These are phyloP conservation scores for Amniculicola lignicola DNA, from an alignment of 495 filamentous ascomycete species.

Conservation along the genomic window DNA sequence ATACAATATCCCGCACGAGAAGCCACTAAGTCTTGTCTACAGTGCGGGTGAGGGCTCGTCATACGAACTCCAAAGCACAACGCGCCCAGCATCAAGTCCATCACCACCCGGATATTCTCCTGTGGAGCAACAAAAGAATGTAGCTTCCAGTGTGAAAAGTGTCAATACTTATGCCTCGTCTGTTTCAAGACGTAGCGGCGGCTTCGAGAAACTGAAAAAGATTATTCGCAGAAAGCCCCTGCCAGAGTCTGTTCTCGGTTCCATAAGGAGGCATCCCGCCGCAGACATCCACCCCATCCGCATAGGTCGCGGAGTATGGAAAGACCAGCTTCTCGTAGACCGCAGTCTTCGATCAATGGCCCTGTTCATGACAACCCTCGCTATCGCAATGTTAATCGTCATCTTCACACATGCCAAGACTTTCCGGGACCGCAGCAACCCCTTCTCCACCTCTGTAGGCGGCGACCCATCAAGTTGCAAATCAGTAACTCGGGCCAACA, in stretches of 20 bases:
- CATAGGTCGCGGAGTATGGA: constrained; percentile 27
- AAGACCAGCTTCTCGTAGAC: constrained; percentile 28
- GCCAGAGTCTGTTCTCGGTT: constrained; percentile 3
- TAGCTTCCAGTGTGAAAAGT: constrained; percentile 11
- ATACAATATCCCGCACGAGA: not conserved
- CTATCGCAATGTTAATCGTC: constrained; percentile 25
- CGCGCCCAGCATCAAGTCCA: not conserved
- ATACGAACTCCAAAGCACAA: constrained; percentile 3
- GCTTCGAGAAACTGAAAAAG: constrained; percentile 20
- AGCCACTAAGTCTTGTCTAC: not conserved
- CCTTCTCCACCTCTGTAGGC: constrained; percentile 16
- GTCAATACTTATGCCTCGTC: constrained; percentile 13
- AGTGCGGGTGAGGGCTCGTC: constrained; percentile 1
- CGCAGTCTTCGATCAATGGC: constrained; percentile 25
- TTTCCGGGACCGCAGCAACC: constrained; percentile 10
- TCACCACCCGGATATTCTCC: constrained; percentile 1
- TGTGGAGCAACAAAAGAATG: not conserved
- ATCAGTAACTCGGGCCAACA: constrained; percentile 19
- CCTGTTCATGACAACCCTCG: constrained; percentile 17
- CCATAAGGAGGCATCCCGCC: constrained; percentile 3
- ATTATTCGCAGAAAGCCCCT: constrained; percentile 22
- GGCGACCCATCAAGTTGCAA: constrained; percentile 15
- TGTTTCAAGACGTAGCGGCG: constrained; percentile 3
- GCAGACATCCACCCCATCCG: constrained; percentile 23
- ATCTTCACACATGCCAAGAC: constrained; percentile 5